These are phyloP conservation scores for Boletus speciosus DNA, from an alignment of 768 basidiomycete species.

Conservation along the genomic window DNA sequence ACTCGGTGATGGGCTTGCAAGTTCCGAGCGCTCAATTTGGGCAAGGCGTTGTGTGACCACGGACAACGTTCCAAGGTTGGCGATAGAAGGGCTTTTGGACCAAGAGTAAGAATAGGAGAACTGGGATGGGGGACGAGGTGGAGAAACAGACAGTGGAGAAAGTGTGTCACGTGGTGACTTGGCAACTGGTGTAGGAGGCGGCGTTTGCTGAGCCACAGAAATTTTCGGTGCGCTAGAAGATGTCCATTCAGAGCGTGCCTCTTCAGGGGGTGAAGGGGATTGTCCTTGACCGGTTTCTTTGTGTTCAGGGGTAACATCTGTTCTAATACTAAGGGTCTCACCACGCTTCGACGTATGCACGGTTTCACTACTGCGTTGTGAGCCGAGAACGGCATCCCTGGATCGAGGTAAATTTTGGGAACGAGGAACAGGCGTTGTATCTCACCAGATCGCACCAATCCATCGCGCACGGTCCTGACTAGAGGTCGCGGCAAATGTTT, in stretches of 20 bases:
- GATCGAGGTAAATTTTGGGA: not conserved
- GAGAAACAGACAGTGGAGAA: constrained; percentile 22
- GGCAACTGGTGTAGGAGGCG: constrained; percentile 25
- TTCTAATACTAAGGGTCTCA: constrained; percentile 14
- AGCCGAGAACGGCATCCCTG: constrained; percentile 59
- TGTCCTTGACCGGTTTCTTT: not conserved
- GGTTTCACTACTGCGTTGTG: constrained; percentile 23
- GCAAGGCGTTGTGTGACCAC: constrained; percentile 66
- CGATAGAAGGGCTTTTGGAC: constrained; percentile 55
- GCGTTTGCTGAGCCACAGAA: not conserved
- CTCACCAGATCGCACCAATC: constrained; percentile 74
- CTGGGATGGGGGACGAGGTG: constrained; percentile 25
- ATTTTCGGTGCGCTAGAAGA: constrained; percentile 22
- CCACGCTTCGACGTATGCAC: not conserved
- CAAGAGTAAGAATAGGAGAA: constrained; percentile 26
- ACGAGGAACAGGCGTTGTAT: not conserved
- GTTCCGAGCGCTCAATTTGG: constrained; percentile 44
- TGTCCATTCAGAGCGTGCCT: constrained; percentile 26
- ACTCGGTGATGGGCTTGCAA: constrained; percentile 18
- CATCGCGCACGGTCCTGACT: constrained; percentile 65
- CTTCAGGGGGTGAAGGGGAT: constrained; percentile 14
- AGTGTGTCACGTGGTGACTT: constrained; percentile 23
- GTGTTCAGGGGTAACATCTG: constrained; percentile 6
- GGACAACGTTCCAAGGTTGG: constrained; percentile 56
- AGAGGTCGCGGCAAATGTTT: constrained; percentile 61